Evolutionary conservation across 23 red algal genomes (phyloP).

Genomic region (Gracilaria domingensis): DNA sequence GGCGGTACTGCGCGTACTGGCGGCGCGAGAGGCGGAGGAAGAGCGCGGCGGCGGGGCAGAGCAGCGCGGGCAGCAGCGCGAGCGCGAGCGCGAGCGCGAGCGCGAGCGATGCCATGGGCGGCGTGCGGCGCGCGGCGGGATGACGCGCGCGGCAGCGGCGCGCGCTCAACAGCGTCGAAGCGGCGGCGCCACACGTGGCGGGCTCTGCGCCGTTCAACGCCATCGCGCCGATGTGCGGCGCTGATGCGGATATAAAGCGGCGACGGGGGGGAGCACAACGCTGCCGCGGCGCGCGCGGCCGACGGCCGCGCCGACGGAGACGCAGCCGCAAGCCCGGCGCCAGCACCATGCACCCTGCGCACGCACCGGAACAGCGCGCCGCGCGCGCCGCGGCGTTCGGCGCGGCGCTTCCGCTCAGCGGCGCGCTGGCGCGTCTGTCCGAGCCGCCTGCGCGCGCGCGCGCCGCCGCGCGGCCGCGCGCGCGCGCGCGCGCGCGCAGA

Average conservation of each 20-base stretch:
- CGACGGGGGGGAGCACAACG: too few species aligned
- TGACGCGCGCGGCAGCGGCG: too few species aligned
- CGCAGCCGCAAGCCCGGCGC: too few species aligned
- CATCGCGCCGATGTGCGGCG: too few species aligned
- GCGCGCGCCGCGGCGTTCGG: neutral
- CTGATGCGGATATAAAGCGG: too few species aligned
- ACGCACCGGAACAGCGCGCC: too few species aligned
- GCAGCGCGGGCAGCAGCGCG: too few species aligned
- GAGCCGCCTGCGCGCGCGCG: neutral
- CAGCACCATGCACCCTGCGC: too few species aligned
- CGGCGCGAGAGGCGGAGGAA: neutral
- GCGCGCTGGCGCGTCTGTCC: neutral
- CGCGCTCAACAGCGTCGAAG: too few species aligned
- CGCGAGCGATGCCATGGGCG: neutral
- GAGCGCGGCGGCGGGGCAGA: neutral
- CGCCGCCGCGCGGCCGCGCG: neutral
- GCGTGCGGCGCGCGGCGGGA: too few species aligned
- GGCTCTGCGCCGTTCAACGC: neutral
- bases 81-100: neutral
- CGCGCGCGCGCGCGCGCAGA: neutral
- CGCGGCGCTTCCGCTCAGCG: neutral
- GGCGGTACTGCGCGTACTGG: neutral
- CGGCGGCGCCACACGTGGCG: slow-evolving; percentile 33
- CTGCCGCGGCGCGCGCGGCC: too few species aligned
- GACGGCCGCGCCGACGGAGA: too few species aligned